Conservation (phyloP, 345 rosid species). For the Diplotaxis tenuifolia region DNA sequence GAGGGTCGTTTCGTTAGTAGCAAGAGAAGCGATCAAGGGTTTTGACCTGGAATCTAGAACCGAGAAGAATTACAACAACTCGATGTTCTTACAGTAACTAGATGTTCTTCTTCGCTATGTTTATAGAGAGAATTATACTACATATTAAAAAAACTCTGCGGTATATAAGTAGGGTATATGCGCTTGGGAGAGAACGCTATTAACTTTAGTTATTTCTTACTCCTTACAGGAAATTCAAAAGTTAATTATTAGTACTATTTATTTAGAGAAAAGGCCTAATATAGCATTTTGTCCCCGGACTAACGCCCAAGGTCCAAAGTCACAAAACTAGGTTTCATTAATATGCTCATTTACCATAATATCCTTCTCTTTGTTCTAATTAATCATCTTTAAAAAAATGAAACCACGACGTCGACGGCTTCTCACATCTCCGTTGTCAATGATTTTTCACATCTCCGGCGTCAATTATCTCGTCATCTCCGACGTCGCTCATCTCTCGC, state of each 20-base stretch:
- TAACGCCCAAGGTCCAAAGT: no score
- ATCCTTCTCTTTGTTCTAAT: no score
- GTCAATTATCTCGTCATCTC: no score
- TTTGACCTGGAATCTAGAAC: conserved; percentile 25
- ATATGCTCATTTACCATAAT: no score
- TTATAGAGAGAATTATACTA: conserved; percentile 9
- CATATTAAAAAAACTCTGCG: not conserved
- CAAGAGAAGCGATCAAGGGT: not conserved
- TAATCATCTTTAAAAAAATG: no score
- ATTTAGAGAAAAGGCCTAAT: no score
- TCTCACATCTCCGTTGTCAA: no score
- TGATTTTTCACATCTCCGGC: no score
- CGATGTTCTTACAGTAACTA: not conserved
- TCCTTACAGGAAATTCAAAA: not conserved
- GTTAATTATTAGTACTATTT: not conserved
- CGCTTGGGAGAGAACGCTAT: not conserved
- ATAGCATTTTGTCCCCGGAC: no score
- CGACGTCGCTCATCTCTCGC: no score
- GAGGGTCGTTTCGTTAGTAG: not conserved
- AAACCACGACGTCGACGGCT: no score
- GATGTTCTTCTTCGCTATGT: not conserved
- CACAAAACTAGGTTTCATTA: no score
- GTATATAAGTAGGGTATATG: conserved; percentile 19
- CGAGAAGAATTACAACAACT: conserved; percentile 2
- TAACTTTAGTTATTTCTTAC: not conserved